Evolutionary conservation across 768 basidiomycete species (phyloP), one percentile per base, ranked within the genome.

Genomic region (Boletus rex-veris): DNA sequence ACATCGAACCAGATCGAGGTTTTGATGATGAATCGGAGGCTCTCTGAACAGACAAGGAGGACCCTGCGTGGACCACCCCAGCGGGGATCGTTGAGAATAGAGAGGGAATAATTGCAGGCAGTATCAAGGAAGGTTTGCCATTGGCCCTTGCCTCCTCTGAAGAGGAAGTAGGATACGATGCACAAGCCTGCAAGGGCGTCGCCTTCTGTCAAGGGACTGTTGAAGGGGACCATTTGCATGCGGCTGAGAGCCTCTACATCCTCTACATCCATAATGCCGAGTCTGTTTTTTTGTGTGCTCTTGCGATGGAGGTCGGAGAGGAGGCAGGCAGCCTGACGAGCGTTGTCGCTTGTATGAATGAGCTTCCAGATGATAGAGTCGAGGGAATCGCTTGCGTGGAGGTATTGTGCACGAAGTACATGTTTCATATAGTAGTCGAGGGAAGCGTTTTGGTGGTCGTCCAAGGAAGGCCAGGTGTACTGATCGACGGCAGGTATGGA

Each of bases 1-100:
- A 92, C 88, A 66, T 92, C 90, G 67, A 92, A 90, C 90, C 90
- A 92, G 51, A 92, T 83, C 15, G 87, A 83, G 26, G 90, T 86
- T 69, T 90, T 90, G 71, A 91, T 78, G 65, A 92, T 84, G 70
- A 91, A 91, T 36, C 72, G 80, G 67, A 74, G 77, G 71, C 74
- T 82, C 75, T 75, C 77, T 19, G 64, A 58, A 59, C 79, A 82
- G 15, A 57, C 52, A 33, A 73, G 53, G 12, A 88, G 74, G 7
- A 77, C 77, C 45, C 75, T 74, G 49, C 72, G 71, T 9, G 79
- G 75, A 24, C 76, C 74, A 31, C 62, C 61, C 60, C 63, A 76
- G 5, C 53, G 61, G 15, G 66, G 60, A 53, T 73, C 63, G 31
- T 73, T 57, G 49, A 90, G 75, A 19, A 85, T 61, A 35, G 59